phyloP scores from a whole-genome alignment of 306 rosid species.

The Canavalia ensiformis region DNA sequence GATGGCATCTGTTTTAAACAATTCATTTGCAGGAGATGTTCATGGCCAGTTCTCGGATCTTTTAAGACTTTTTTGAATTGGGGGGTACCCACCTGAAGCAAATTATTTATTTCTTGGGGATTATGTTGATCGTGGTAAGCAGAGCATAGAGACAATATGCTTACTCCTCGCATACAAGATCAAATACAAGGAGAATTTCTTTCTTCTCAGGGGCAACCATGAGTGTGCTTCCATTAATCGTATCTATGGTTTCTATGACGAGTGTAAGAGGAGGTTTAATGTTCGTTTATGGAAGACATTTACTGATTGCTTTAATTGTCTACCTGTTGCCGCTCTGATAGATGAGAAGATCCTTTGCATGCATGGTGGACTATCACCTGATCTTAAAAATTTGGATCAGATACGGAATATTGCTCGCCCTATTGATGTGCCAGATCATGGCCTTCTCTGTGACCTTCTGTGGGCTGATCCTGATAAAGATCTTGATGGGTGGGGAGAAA shows the following conservation, averaged over 20 bases:
- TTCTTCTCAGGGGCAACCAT: conserved; percentile 90
- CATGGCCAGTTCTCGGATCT: conserved; percentile 91
- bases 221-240: conserved; percentile 93
- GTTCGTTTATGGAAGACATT: conserved; percentile 86
- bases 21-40: conserved; percentile 72
- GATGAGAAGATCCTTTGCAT: conserved; percentile 91
- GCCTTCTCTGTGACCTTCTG: conserved; percentile 84
- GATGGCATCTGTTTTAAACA: conserved; percentile 23
- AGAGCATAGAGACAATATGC: conserved; percentile 86
- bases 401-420: conserved; percentile 87
- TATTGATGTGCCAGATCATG: conserved; percentile 84
- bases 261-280: conserved; percentile 87
- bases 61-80: conserved; percentile 78
- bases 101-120: conserved; percentile 88
- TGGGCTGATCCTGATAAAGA: conserved; percentile 96
- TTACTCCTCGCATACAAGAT: conserved; percentile 85
- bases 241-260: conserved; percentile 86
- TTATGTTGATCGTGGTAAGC: conserved; percentile 93
- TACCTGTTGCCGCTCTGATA: conserved; percentile 84
- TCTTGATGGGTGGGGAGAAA: conserved; percentile 89
- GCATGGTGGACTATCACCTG: conserved; percentile 91
- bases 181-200: conserved; percentile 88
- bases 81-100: conserved; percentile 86
- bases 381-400: conserved; percentile 75
- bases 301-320: conserved; percentile 83